Conservation (phyloP, 2,329 filamentous ascomycete species). For the Ophiostoma sp. region DNA sequence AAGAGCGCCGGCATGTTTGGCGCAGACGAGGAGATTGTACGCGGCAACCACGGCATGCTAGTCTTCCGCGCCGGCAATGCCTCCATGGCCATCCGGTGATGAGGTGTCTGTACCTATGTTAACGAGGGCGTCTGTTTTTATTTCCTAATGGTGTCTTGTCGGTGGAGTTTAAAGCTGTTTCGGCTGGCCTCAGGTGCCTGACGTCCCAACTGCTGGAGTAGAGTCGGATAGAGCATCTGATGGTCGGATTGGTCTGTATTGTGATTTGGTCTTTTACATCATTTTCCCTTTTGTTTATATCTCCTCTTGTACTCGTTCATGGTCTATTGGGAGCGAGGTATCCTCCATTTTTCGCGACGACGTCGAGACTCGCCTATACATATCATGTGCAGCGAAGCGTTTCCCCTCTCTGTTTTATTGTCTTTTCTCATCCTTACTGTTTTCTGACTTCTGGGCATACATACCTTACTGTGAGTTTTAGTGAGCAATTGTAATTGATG, state of each 20-base stretch:
- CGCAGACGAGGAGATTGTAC: constrained; percentile 41
- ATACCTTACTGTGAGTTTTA: no score
- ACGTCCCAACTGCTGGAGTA: neutral
- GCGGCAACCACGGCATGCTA: constrained; percentile 52
- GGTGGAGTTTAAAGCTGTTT: neutral
- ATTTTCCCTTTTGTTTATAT: neutral
- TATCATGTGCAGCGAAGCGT: constrained; percentile 20
- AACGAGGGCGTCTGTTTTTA: neutral
- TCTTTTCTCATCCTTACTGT: neutral
- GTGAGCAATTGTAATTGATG: no score
- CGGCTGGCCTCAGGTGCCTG: neutral
- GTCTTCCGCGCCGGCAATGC: constrained; percentile 49
- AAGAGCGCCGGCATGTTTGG: constrained; percentile 30
- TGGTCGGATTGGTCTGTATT: neutral
- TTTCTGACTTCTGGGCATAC: neutral
- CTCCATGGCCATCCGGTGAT: constrained; percentile 36
- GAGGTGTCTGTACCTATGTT: neutral
- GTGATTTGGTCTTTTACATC: neutral
- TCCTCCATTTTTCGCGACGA: neutral
- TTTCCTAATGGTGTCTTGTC: neutral
- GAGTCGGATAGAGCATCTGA: neutral
- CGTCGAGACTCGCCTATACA: neutral
- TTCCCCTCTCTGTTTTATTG: neutral
- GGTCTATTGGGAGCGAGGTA: neutral
- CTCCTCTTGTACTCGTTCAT: constrained; percentile 5